phyloP scores from a whole-genome alignment of 1,284 basidiomycete species.

The Microbotryum lychnidis-dioicae region DNA sequence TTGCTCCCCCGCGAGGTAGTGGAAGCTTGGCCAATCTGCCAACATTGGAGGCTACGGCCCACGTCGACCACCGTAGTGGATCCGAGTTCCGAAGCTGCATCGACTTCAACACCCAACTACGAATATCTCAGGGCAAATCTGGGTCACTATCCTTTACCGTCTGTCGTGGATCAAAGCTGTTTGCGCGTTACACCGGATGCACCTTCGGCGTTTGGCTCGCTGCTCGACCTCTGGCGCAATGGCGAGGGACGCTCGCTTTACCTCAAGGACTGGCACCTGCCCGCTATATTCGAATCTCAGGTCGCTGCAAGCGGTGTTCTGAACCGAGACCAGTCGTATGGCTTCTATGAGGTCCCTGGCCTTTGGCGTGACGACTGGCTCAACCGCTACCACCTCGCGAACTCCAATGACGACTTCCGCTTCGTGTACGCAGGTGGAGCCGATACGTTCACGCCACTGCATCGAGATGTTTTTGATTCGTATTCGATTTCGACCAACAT shows the following conservation, averaged over 20 bases:
- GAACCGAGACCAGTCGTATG: conserved; percentile 5
- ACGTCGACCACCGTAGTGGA: no score
- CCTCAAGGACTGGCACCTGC: conserved; percentile 53
- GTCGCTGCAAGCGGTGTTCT: not conserved
- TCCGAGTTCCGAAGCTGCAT: no score
- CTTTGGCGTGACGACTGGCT: conserved; percentile 51
- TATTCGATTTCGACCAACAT: conserved; percentile 54
- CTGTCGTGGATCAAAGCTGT: no score
- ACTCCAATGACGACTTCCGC: conserved; percentile 37
- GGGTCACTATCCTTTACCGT: no score
- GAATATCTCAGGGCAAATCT: no score
- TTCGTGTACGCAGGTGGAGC: conserved; percentile 44
- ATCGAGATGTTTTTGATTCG: conserved; percentile 48
- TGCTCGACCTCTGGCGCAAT: conserved; percentile 42
- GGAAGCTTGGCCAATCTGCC: no score
- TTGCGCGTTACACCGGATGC: no score
- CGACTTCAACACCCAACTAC: no score
- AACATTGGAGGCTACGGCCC: no score
- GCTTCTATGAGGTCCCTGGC: conserved; percentile 45
- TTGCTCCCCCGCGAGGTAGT: no score
- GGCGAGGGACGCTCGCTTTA: conserved; percentile 41
- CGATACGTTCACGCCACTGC: conserved; percentile 44
- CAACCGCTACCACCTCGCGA: conserved; percentile 36
- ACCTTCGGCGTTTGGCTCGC: conserved; percentile 36
- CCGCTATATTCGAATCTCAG: conserved; percentile 31